These are phyloP conservation scores for Naganishia antarctica DNA, from an alignment of 768 basidiomycete species.

Conservation along the genomic window DNA sequence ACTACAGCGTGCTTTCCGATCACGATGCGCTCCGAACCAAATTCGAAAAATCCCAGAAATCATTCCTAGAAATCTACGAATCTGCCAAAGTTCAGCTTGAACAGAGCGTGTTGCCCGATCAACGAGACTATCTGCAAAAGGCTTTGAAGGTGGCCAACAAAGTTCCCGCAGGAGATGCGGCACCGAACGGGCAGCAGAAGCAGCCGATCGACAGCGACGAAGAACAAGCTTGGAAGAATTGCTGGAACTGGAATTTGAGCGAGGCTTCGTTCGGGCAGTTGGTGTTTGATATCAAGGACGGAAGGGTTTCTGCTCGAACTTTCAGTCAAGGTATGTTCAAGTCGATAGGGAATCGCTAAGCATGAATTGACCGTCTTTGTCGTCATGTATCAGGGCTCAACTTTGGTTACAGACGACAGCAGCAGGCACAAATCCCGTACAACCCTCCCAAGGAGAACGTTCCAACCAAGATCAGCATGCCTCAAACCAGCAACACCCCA, in stretches of 20 bases:
- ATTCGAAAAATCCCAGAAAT: conserved; percentile 67
- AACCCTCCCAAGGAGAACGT: no score
- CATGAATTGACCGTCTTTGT: no score
- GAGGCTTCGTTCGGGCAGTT: conserved; percentile 90
- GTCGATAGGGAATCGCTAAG: no score
- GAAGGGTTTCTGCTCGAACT: conserved; percentile 82
- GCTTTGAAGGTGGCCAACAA: conserved; percentile 77
- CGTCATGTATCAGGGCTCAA: conserved; percentile 67
- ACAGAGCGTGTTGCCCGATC: conserved; percentile 54
- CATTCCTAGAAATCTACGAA: conserved; percentile 90
- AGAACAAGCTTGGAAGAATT: conserved; percentile 98
- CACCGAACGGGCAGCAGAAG: conserved; percentile 30
- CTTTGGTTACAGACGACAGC: conserved; percentile 69
- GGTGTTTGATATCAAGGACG: conserved; percentile 82
- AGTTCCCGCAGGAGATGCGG: conserved; percentile 54
- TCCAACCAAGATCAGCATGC: conserved; percentile 19
- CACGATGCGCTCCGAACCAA: conserved; percentile 83
- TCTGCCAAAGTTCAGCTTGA: conserved; percentile 88
- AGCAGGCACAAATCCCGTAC: conserved; percentile 48
- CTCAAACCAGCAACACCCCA: conserved; percentile 10
- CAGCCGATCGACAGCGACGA: conserved; percentile 54
- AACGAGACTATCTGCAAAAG: conserved; percentile 81
- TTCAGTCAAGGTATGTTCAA: conserved; percentile 74
- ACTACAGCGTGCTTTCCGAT: conserved; percentile 86
- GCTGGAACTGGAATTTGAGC: conserved; percentile 96